Evolutionary conservation across 2,329 filamentous ascomycete species (phyloP).

Genomic region (Colletotrichum sp.): DNA sequence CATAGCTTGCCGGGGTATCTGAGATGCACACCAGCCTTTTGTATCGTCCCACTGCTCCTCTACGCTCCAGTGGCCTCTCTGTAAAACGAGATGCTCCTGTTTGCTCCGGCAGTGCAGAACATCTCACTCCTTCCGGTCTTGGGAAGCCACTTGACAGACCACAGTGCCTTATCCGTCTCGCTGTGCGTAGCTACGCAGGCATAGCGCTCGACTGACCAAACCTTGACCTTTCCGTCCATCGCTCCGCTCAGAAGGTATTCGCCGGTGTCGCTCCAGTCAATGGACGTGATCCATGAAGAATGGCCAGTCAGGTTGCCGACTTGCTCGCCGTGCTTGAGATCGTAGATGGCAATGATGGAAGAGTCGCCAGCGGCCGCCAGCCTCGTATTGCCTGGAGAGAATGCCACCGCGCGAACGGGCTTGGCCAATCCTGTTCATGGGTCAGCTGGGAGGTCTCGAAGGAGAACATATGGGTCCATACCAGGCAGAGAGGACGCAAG

Average conservation of each 20-base stretch:
- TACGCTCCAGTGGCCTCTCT: slow-evolving; percentile 74
- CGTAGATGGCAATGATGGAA: slow-evolving; percentile 87
- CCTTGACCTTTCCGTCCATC: slow-evolving; percentile 93
- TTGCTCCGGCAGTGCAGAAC: slow-evolving; percentile 82
- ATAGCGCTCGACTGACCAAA: slow-evolving; percentile 88
- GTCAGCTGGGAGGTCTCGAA: not conserved
- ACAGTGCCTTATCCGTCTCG: slow-evolving; percentile 85
- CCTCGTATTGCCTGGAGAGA: slow-evolving; percentile 84
- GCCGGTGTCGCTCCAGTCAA: slow-evolving; percentile 93
- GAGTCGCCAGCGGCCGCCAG: slow-evolving; percentile 92
- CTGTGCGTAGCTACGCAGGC: slow-evolving; percentile 92
- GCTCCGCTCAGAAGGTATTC: slow-evolving; percentile 89
- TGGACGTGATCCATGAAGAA: slow-evolving; percentile 84
- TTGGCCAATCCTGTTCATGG: slow-evolving; percentile 73
- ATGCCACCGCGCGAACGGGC: slow-evolving; percentile 83
- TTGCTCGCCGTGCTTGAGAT: slow-evolving; percentile 90
- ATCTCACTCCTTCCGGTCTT: slow-evolving; percentile 71
- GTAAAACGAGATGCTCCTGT: slow-evolving; percentile 80
- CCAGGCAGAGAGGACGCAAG: slow-evolving; percentile 85
- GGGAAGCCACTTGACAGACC: slow-evolving; percentile 84
- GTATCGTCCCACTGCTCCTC: not conserved
- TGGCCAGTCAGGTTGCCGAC: slow-evolving; percentile 83
- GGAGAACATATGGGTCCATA: slow-evolving; percentile 39
- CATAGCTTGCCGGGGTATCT: not conserved
- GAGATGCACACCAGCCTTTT: not conserved